Evolutionary conservation across 768 basidiomycete species (phyloP).

Genomic region (Favolaschia claudopus): DNA sequence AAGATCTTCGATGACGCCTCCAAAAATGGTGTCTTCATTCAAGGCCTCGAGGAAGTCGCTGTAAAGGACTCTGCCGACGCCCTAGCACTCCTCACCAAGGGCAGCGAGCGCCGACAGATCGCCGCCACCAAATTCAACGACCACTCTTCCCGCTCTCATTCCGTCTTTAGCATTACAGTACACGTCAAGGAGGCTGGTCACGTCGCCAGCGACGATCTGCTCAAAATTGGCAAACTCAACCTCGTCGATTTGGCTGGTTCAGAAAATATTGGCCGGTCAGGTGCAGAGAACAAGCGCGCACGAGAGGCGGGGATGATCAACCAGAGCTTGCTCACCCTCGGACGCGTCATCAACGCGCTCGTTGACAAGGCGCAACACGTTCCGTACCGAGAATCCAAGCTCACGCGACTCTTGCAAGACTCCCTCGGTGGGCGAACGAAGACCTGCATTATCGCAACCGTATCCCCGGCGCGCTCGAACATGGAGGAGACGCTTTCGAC

Average conservation of each 20-base stretch:
- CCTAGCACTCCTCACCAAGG: slow-evolving; percentile 83
- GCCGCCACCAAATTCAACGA: slow-evolving; percentile 98
- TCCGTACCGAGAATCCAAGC: slow-evolving; percentile 97
- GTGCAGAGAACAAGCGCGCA: slow-evolving; percentile 94
- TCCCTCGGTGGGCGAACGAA: slow-evolving; percentile 98
- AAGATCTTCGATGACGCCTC: slow-evolving; percentile 94
- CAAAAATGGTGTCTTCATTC: slow-evolving; percentile 91
- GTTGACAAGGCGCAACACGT: slow-evolving; percentile 93
- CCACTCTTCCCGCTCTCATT: slow-evolving; percentile 96
- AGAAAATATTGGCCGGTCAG: slow-evolving; percentile 95
- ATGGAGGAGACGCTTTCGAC: slow-evolving; percentile 98
- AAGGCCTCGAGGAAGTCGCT: slow-evolving; percentile 90
- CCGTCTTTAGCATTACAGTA: slow-evolving; percentile 95
- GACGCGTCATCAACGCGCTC: slow-evolving; percentile 94
- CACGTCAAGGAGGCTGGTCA: slow-evolving; percentile 85
- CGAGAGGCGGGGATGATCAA: slow-evolving; percentile 99
- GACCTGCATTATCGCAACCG: slow-evolving; percentile 96
- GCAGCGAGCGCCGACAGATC: slow-evolving; percentile 89
- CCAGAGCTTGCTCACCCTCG: slow-evolving; percentile 94
- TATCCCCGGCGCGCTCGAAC: slow-evolving; percentile 92
- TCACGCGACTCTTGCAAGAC: slow-evolving; percentile 97
- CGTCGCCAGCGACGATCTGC: slow-evolving; percentile 85
- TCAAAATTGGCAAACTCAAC: slow-evolving; percentile 95
- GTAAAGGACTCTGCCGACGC: slow-evolving; percentile 88
- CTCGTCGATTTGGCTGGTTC: slow-evolving; percentile 97